These are phyloP conservation scores for Lactuca saligna DNA, from an alignment of 129 eudicot genomes.

Conservation along the genomic window DNA sequence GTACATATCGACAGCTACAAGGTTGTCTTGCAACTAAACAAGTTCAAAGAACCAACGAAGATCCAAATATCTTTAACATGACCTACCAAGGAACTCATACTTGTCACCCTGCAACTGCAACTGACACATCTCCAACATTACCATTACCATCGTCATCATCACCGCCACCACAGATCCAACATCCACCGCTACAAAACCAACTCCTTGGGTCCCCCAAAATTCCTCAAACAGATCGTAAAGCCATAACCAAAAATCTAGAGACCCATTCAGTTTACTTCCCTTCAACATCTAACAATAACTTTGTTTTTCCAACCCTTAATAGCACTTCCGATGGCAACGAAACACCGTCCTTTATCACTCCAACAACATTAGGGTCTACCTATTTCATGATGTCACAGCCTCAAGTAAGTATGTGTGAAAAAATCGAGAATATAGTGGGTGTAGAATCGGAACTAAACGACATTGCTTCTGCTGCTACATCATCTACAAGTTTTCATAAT, in stretches of 20 bases:
- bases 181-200: conserved; percentile 25
- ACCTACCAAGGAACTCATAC: conserved; percentile 76
- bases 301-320: background rate
- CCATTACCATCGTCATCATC: background rate
- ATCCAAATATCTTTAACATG: conserved; percentile 52
- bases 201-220: conserved; percentile 12
- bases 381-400: conserved; percentile 30
- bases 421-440: background rate
- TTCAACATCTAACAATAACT: conserved; percentile 29
- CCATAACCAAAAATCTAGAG: conserved; percentile 15
- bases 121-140: conserved; percentile 6
- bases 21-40: conserved; percentile 78
- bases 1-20: conserved; percentile 47
- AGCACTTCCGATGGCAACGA: conserved; percentile 20
- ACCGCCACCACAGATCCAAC: conserved; percentile 9
- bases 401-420: conserved; percentile 12
- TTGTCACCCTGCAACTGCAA: conserved; percentile 38
- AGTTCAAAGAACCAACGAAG: conserved; percentile 58
- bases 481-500: conserved; percentile 37
- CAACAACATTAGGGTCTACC: conserved; percentile 31
- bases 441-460: conserved; percentile 38
- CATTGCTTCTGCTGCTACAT: conserved; percentile 34
- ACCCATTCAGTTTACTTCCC: conserved; percentile 26
- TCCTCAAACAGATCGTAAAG: conserved; percentile 35
- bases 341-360: conserved; percentile 31